Percentiles rank a stretch among this genome's conserved stretches.
phyloP scores from a whole-genome alignment of 2,329 filamentous ascomycete genomes.

The Xylariaceae sp. region DNA sequence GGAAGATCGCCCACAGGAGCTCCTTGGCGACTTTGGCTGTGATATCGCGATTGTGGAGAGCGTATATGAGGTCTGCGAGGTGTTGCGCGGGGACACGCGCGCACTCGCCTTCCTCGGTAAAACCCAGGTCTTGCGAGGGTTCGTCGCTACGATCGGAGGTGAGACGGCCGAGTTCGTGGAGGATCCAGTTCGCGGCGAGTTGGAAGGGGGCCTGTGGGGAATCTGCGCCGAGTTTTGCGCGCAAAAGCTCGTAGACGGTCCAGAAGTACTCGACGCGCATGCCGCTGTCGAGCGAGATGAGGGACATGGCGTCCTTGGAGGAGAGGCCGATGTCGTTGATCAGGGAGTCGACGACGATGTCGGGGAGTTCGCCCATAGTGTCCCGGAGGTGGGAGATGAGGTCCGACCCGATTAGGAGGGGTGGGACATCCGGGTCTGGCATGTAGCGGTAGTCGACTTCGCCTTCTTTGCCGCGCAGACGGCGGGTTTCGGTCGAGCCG shows the following conservation, averaged over 20 bases:
- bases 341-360: conserved; percentile 61
- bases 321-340: conserved; percentile 62
- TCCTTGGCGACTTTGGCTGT: conserved; percentile 55
- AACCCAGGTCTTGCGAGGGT: conserved; percentile 31
- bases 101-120: conserved; percentile 45
- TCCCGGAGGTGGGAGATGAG: conserved; percentile 59
- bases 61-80: conserved; percentile 48
- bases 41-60: conserved; percentile 45
- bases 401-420: conserved; percentile 67
- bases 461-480: conserved; percentile 86
- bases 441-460: conserved; percentile 98
- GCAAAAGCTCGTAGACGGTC: conserved; percentile 51
- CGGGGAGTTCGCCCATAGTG: conserved; percentile 66
- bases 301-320: conserved; percentile 74
- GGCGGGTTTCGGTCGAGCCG: conserved; percentile 72
- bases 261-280: conserved; percentile 78
- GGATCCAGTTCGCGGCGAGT: conserved; percentile 59
- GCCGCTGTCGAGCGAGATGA: conserved; percentile 73
- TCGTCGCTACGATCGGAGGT: conserved; percentile 43
- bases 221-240: conserved; percentile 19
- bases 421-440: conserved; percentile 87
- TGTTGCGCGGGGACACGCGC: conserved; percentile 40
- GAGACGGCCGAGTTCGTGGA: conserved; percentile 69
- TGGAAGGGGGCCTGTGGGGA: conserved; percentile 35
- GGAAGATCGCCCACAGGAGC: conserved; percentile 48